Evolutionary conservation across 495 filamentous ascomycete species (phyloP).

Genomic region (Rhypophila decipiens): DNA sequence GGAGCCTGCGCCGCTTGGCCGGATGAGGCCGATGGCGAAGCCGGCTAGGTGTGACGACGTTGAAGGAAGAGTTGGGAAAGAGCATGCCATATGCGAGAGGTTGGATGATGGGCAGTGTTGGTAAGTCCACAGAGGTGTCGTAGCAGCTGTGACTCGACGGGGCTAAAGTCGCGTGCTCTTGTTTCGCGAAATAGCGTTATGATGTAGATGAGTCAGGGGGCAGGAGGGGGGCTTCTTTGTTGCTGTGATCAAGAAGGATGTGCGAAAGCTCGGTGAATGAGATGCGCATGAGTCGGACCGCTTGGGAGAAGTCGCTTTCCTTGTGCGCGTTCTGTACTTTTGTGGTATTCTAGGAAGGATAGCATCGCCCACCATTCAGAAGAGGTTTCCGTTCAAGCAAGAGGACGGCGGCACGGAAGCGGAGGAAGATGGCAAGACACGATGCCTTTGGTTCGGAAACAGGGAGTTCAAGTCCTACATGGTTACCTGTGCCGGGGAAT

Average conservation of each 20-base stretch:
- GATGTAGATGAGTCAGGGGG: conserved; percentile 6
- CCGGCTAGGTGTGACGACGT: conserved; percentile 2
- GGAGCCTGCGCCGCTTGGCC: conserved; percentile 1
- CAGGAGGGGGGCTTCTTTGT: neutral
- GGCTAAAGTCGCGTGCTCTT: conserved; percentile 1
- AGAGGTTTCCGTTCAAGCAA: conserved; percentile 5
- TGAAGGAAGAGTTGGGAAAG: conserved; percentile 3
- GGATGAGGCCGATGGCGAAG: conserved; percentile 3
- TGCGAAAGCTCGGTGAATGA: conserved; percentile 4
- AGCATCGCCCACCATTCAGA: too few relatives aligned
- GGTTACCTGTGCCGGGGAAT: neutral
- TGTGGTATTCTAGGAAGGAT: conserved; percentile 1
- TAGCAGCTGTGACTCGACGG: conserved; percentile 1
- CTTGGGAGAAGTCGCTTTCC: conserved; percentile 6
- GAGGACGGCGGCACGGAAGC: conserved; percentile 1
- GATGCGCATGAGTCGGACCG: conserved; percentile 5
- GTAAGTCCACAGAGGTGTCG: conserved; percentile 1
- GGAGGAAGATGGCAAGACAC: neutral
- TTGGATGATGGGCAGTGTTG: conserved; percentile 2
- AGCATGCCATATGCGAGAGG: conserved; percentile 3
- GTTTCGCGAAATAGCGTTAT: conserved; percentile 4
- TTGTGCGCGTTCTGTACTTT: conserved; percentile 4
- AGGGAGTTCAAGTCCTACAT: neutral
- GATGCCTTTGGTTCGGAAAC: neutral
- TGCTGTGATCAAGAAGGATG: neutral